A percentile compares a stretch with the other conserved stretches of the same genome.
Conservation (phyloP, 129 eudicot species). For the Ambrosia artemisiifolia region DNA sequence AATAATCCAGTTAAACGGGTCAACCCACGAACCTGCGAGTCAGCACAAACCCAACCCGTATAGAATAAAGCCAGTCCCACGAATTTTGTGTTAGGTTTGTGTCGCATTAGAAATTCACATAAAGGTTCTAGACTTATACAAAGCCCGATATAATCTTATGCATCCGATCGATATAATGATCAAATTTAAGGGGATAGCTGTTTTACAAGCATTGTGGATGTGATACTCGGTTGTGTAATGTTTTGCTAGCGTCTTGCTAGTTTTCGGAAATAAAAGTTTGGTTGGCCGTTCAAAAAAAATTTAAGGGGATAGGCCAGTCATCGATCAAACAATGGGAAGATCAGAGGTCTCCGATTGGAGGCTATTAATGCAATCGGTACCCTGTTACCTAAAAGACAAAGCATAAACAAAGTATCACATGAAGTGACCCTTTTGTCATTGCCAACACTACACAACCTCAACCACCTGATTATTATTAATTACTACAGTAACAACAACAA, state of each 20-base stretch:
- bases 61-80: background rate
- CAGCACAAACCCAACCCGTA: background rate
- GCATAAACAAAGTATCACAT: background rate
- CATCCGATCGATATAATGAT: background rate
- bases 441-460: conserved; percentile 3
- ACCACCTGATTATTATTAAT: conserved; percentile 16
- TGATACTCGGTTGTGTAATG: no score
- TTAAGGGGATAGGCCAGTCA: background rate
- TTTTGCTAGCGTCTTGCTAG: no score
- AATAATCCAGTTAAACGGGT: background rate
- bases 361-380: background rate
- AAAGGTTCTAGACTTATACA: no score
- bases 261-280: no score
- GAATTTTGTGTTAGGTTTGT: background rate
- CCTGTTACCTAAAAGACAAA: background rate
- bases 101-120: no score
- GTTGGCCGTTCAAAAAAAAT: no score
- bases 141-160: no score
- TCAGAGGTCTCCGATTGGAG: background rate
- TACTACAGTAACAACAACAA: background rate
- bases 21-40: background rate
- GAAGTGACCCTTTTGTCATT: background rate
- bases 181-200: background rate
- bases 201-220: no score
- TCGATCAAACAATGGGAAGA: background rate